These are phyloP conservation scores for Emergomyces pasteurianus DNA, from an alignment of 2,329 filamentous ascomycete genomes.

Conservation along the genomic window DNA sequence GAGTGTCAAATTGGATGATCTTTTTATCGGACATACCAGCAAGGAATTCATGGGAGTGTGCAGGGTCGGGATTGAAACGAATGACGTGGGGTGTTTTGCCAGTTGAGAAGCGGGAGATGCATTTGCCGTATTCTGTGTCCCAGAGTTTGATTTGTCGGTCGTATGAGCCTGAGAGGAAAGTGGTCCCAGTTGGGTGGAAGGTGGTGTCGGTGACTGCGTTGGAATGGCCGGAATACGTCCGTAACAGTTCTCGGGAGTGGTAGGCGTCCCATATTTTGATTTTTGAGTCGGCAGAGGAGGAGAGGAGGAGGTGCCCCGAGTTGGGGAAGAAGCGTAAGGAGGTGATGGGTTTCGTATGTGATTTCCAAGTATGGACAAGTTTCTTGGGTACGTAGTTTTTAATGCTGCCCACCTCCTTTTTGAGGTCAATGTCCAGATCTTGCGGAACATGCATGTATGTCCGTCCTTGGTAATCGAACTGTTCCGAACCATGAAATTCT, in stretches of 20 bases:
- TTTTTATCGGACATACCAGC: constrained; percentile 98
- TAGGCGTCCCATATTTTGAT: constrained; percentile 94
- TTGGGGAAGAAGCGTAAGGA: constrained; percentile 79
- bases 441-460: constrained; percentile 97
- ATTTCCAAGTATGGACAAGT: constrained; percentile 78
- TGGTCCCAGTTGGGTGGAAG: constrained; percentile 70
- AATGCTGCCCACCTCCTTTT: constrained; percentile 63
- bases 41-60: constrained; percentile 76
- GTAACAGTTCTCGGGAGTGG: constrained; percentile 74
- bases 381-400: constrained; percentile 96
- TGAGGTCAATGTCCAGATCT: constrained; percentile 74
- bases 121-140: constrained; percentile 92
- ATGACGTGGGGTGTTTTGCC: constrained; percentile 93
- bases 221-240: constrained; percentile 81
- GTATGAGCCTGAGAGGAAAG: constrained; percentile 84
- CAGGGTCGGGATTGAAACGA: constrained; percentile 73
- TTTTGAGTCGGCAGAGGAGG: constrained; percentile 78
- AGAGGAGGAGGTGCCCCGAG: constrained; percentile 79
- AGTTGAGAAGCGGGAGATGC: constrained; percentile 76
- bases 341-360: constrained; percentile 74
- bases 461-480: constrained; percentile 87
- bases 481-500: constrained; percentile 69
- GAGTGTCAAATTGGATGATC: constrained; percentile 91
- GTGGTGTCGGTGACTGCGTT: constrained; percentile 84
- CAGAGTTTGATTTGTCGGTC: constrained; percentile 95